These are phyloP conservation scores for Mycena vulgaris DNA, from an alignment of 768 basidiomycete genomes.

Conservation along the genomic window DNA sequence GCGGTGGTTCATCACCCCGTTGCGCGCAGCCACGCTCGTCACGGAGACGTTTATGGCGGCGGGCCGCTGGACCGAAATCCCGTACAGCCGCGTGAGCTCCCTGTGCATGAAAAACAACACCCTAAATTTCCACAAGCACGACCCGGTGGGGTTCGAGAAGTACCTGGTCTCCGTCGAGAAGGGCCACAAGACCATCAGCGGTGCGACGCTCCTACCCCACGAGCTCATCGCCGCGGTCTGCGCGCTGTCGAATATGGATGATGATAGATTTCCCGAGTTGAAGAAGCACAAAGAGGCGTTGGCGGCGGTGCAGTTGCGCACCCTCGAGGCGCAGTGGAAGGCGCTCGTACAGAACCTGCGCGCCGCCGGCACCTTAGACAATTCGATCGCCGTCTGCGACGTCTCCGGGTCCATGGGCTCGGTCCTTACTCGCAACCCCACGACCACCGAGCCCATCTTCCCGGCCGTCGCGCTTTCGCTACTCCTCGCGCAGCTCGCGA, in stretches of 20 bases:
- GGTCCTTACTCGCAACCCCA: not conserved
- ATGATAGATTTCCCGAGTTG: slow-evolving; percentile 40
- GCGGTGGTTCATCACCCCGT: slow-evolving; percentile 71
- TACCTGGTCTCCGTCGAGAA: slow-evolving; percentile 72
- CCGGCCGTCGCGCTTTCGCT: slow-evolving; percentile 78
- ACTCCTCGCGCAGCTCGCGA: slow-evolving; percentile 72
- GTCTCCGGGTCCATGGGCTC: slow-evolving; percentile 82
- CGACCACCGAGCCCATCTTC: slow-evolving; percentile 62
- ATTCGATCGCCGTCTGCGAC: slow-evolving; percentile 76
- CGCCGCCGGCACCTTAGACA: too few relatives aligned
- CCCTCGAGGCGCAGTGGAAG: slow-evolving; percentile 79
- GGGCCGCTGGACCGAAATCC: slow-evolving; percentile 70
- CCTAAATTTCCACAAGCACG: slow-evolving; percentile 68
- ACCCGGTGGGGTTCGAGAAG: slow-evolving; percentile 69
- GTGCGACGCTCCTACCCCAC: slow-evolving; percentile 79
- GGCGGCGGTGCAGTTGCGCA: slow-evolving; percentile 55
- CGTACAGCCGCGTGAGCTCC: slow-evolving; percentile 73
- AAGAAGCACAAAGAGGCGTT: slow-evolving; percentile 48
- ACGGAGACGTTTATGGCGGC: slow-evolving; percentile 77
- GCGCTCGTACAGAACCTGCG: slow-evolving; percentile 56
- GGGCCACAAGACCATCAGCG: slow-evolving; percentile 71
- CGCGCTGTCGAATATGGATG: slow-evolving; percentile 5
- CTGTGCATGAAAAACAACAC: slow-evolving; percentile 75
- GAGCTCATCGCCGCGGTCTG: slow-evolving; percentile 64
- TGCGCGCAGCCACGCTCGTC: slow-evolving; percentile 61